Evolutionary conservation across 2,329 filamentous ascomycete species (phyloP).

Genomic region (Colletotrichum musicola): DNA sequence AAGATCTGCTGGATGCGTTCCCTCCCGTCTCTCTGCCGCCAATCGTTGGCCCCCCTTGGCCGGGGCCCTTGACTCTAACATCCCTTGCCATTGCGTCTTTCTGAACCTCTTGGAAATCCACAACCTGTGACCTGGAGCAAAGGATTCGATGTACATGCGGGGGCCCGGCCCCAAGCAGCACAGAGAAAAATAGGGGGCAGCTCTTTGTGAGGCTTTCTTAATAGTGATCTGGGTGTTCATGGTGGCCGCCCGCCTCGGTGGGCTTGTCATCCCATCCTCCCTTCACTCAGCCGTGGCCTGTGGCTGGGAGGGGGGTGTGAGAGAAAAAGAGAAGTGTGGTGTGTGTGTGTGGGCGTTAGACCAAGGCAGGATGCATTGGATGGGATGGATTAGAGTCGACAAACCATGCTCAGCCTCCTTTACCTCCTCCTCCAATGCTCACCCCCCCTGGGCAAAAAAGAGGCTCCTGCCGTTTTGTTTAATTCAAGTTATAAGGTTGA

Average conservation of each 20-base stretch:
- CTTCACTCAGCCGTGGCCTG: slow-evolving; percentile 31
- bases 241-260: neutral
- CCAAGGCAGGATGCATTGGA: slow-evolving; percentile 15
- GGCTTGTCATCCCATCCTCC: slow-evolving; percentile 29
- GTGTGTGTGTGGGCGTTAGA: neutral
- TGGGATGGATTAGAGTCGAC: slow-evolving; percentile 24
- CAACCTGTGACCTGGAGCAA: neutral
- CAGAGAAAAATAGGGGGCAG: neutral
- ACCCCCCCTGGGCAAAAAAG: too few species aligned
- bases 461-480: neutral
- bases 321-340: neutral
- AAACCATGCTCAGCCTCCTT: slow-evolving; percentile 17
- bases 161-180: slow-evolving; percentile 11
- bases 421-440: neutral
- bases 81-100: slow-evolving; percentile 18
- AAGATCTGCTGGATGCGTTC: neutral
- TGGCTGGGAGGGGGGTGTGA: slow-evolving; percentile 10
- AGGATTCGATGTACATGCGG: slow-evolving; percentile 14
- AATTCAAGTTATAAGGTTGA: slow-evolving; percentile 37
- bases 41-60: slow-evolving; percentile 24
- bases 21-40: neutral
- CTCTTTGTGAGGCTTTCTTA: slow-evolving; percentile 4
- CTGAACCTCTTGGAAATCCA: neutral
- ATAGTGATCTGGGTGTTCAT: neutral
- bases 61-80: slow-evolving; percentile 7